Base-by-base conservation (phyloP, 805 yeast species). In the Jamesozyma lodderae region DNA sequence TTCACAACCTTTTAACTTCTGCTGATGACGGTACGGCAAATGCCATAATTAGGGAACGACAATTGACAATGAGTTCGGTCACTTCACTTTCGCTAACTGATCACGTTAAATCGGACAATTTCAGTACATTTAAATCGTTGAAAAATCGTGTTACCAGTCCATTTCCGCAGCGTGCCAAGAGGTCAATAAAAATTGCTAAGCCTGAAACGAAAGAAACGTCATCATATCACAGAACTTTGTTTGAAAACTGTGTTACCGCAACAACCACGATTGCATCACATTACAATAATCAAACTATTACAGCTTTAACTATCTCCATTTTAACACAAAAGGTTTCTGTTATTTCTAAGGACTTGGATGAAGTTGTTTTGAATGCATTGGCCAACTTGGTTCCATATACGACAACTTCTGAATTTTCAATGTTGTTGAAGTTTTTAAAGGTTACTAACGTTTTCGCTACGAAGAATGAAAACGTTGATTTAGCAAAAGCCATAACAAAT, bases 221-320 rank as follows among this genome's bases (percentile, higher is more conserved):
- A n/a, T n/a, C n/a, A n/a, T n/a, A n/a, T n/a, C n/a, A 16, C 6
- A 30, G 25, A 26, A 41, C 31, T 27, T 45, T 80, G 7, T 78
- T 77, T 54, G 68, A 72, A 41, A 84, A 86, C 53, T 77, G 87
- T 20, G 72, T 86, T 15, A 69, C 73, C 7, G 79, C 94, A 0
- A 72, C 80, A 7, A 70, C 77, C 31, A 77, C 77, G 34, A 72
- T 88, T 28, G 76, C 88, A 0, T 70, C 73, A 20, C 67, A 69
- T 23, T 81, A 83, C 50, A 70, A 74, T 31, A 92, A 82, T 46
- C 77, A 75, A 40, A 72, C 83, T 14, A 81, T 90, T 22, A 75
- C 82, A 14, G 78, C 82, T 3, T 68, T 92, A 46, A 79, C 94
- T 0, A 77, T 84, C 11, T 80, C 95, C 0, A 77, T 92, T 27